Base-by-base conservation (phyloP, 495 filamentous ascomycete genomes). In the Podospora australis region DNA sequence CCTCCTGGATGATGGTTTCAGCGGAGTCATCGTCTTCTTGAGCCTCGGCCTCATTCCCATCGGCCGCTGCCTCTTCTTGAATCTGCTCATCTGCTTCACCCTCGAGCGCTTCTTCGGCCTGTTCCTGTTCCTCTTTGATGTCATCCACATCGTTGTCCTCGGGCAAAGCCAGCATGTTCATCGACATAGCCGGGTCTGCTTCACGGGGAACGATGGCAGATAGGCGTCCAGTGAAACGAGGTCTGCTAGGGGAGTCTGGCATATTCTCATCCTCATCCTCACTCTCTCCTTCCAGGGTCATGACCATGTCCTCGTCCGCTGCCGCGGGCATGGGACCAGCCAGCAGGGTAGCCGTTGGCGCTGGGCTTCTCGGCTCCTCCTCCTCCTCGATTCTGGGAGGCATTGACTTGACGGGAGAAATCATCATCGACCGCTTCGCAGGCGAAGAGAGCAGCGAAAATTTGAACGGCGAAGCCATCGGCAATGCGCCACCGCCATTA, bases 141-240 rank as follows among this genome's bases (percentile, higher is more conserved):
- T 49, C 24, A 13, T 54, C 40, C 6, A 40, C 48, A 6, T 45
- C 22, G 4, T 29, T 32, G 19, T 44, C 16, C 16, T 59, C 46
- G 9, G 48, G 40, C 32, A 49, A 38, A 1, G 53, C 55, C 24
- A 57, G 20, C 17, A 57, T 53, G 2, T 52, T 56, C 1, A 58
- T 48, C 28, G 55, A 59, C 22, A 75, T 55, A 7, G 66, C 58
- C 1, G 72, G 70, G 36, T 78, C 73, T 10, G 68, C 71, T 44
- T 75, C 62, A 10, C 74, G 58, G 24, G 74, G 73, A 16, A 77
- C 51, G 21, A 75, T 69, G 3, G 74, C 69, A 0, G 76, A 78
- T 2, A 77, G 64, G 7, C 74, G 63, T 2, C 73, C 74, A n/a
- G 73, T 68, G 51, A 79, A 79, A 14, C 45, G 44, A 24, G 69